A percentile compares a stretch with the other conserved stretches of the same genome.
These are phyloP conservation scores for Sporothrix curviconia DNA, from an alignment of 2,329 filamentous ascomycete genomes.

Conservation along the genomic window DNA sequence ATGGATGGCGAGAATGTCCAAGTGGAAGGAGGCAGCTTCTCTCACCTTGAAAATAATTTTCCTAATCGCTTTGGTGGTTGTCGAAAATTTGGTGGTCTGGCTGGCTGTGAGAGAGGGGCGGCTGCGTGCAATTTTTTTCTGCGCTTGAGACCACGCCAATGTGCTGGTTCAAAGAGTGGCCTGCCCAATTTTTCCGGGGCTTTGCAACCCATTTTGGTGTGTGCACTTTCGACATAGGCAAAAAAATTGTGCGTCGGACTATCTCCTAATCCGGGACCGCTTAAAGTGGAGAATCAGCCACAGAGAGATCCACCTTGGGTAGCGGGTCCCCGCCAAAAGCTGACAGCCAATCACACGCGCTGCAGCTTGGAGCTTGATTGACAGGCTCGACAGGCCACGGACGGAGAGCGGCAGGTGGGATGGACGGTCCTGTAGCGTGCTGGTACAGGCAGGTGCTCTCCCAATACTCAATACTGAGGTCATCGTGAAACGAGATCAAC, in stretches of 20 bases:
- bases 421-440: background rate
- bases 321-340: background rate
- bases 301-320: background rate
- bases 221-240: too few relatives aligned
- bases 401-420: background rate
- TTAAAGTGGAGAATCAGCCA: background rate
- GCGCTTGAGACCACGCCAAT: background rate
- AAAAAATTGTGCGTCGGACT: conserved; percentile 19
- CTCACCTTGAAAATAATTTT: conserved; percentile 22
- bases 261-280: conserved; percentile 8
- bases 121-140: conserved; percentile 15
- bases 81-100: conserved; percentile 18
- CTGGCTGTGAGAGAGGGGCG: conserved; percentile 2
- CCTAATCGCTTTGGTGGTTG: conserved; percentile 20
- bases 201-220: conserved; percentile 5
- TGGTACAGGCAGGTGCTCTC: background rate
- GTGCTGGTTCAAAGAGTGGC: background rate
- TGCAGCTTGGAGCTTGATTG: background rate
- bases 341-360: background rate
- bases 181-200: conserved; percentile 11
- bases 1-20: conserved; percentile 9
- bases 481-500: background rate
- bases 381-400: too few relatives aligned
- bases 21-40: conserved; percentile 12
- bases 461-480: background rate